Evolutionary conservation across 2,329 filamentous ascomycete species (phyloP).

Genomic region (Bimuria novae-zelandiae): DNA sequence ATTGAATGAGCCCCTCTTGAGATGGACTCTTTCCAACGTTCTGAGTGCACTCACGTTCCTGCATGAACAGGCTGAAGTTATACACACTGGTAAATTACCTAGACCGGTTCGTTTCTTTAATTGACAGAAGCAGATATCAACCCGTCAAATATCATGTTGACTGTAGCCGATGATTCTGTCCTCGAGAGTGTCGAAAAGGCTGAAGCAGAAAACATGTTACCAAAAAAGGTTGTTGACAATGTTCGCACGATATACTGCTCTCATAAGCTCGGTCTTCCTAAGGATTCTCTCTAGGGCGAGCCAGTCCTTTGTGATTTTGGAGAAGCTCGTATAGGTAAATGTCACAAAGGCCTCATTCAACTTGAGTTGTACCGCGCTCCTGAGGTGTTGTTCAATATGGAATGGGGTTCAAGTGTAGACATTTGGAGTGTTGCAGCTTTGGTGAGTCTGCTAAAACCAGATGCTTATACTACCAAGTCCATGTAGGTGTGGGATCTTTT

Average conservation of each 20-base stretch:
- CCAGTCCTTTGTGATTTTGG: conserved; percentile 48
- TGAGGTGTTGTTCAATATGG: conserved; percentile 45
- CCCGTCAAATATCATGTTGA: conserved; percentile 49
- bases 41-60: conserved; percentile 50
- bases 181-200: conserved; percentile 43
- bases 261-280: conserved; percentile 36
- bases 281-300: conserved; percentile 32
- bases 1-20: conserved; percentile 23
- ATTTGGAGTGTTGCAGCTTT: conserved; percentile 48
- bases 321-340: conserved; percentile 36
- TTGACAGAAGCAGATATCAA: conserved; percentile 48
- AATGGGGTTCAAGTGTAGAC: conserved; percentile 46
- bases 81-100: conserved; percentile 52
- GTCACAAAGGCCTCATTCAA: conserved; percentile 39
- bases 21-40: conserved; percentile 42
- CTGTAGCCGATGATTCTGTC: conserved; percentile 43
- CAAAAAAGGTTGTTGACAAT: conserved; percentile 43
- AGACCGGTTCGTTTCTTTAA: conserved; percentile 14
- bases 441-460: too few relatives aligned
- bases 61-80: conserved; percentile 51
- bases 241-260: conserved; percentile 26
- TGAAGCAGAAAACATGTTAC: conserved; percentile 46
- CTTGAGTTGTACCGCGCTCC: conserved; percentile 48
- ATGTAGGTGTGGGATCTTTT: conserved; percentile 48
- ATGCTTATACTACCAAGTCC: too few relatives aligned